These are phyloP conservation scores for Malus sylvestris DNA, from an alignment of 306 rosid species.

Conservation along the genomic window DNA sequence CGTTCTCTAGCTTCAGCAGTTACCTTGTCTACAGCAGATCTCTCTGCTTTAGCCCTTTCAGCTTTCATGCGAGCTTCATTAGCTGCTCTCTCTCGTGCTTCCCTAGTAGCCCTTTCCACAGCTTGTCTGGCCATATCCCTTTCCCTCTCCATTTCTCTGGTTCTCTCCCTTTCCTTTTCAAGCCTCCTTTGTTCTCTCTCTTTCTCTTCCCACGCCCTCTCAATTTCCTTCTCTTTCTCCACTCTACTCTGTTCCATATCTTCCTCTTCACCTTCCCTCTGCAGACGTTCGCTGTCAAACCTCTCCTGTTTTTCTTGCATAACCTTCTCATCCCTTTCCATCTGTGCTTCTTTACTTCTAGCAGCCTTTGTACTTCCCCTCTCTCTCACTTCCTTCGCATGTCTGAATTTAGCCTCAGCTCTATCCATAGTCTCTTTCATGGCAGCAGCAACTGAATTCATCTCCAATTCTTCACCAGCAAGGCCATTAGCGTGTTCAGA, in stretches of 20 bases:
- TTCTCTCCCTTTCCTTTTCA: constrained; percentile 48
- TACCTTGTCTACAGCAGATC: constrained; percentile 78
- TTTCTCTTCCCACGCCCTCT: constrained; percentile 65
- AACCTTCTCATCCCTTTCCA: constrained; percentile 61
- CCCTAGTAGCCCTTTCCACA: constrained; percentile 97
- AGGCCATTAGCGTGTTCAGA: constrained; percentile 51
- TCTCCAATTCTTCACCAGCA: constrained; percentile 69
- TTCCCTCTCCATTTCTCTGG: constrained; percentile 48
- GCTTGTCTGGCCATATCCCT: constrained; percentile 78
- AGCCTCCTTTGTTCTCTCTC: constrained; percentile 66
- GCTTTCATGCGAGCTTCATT: constrained; percentile 76
- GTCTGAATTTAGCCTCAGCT: constrained; percentile 92
- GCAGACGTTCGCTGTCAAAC: constrained; percentile 54
- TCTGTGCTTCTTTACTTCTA: constrained; percentile 63
- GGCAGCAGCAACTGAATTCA: constrained; percentile 95
- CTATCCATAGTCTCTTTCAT: constrained; percentile 98
- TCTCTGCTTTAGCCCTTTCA: constrained; percentile 70
- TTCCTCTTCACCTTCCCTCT: constrained; percentile 61
- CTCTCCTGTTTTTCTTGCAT: constrained; percentile 51
- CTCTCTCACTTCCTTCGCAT: constrained; percentile 89
- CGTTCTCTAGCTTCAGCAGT: constrained; percentile 89
- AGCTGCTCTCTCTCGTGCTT: constrained; percentile 97
- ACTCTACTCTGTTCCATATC: constrained; percentile 54
- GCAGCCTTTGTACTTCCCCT: constrained; percentile 69
- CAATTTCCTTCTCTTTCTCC: constrained; percentile 45